Conservation (phyloP, 805 yeast species). For the Torulaspora maleeae region DNA sequence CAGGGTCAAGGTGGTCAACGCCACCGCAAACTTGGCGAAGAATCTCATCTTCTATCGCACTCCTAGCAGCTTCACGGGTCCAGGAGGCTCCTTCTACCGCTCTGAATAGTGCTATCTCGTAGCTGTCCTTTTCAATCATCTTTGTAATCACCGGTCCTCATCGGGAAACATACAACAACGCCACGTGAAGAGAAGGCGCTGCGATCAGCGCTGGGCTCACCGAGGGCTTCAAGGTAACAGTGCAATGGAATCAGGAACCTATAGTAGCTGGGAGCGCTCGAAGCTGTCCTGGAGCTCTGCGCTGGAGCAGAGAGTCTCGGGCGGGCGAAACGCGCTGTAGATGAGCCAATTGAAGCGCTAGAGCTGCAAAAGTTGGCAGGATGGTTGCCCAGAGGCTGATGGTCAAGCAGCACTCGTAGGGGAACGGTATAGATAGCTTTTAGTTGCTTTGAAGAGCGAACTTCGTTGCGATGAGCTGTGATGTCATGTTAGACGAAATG, state of each 20-base stretch:
- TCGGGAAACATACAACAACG: not conserved
- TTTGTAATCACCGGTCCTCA: slow-evolving; percentile 5
- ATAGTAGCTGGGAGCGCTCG: not conserved
- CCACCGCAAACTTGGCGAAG: slow-evolving; percentile 12
- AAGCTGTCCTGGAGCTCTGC: too few species aligned
- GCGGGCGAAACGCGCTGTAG: not conserved
- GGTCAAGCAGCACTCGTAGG: too few species aligned
- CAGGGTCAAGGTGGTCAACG: slow-evolving; percentile 12
- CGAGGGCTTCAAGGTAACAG: too few species aligned
- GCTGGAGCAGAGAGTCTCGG: too few species aligned
- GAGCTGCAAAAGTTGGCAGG: not conserved
- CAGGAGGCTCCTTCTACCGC: not conserved
- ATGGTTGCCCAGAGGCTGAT: too few species aligned
- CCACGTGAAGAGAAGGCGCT: not conserved
- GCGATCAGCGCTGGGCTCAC: not conserved
- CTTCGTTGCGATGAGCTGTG: too few species aligned
- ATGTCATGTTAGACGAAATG: not conserved
- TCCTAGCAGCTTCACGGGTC: not conserved
- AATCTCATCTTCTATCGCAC: slow-evolving; percentile 12
- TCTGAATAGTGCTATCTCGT: not conserved
- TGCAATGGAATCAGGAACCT: too few species aligned
- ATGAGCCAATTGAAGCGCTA: not conserved
- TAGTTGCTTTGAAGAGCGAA: too few species aligned
- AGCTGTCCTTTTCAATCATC: slow-evolving; percentile 1
- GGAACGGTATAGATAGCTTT: not conserved